Percentiles rank a stretch among this genome's conserved stretches.
These are phyloP conservation scores for Cyanidioschyzon merolae DNA, from an alignment of 23 red algal species.

Conservation along the genomic window DNA sequence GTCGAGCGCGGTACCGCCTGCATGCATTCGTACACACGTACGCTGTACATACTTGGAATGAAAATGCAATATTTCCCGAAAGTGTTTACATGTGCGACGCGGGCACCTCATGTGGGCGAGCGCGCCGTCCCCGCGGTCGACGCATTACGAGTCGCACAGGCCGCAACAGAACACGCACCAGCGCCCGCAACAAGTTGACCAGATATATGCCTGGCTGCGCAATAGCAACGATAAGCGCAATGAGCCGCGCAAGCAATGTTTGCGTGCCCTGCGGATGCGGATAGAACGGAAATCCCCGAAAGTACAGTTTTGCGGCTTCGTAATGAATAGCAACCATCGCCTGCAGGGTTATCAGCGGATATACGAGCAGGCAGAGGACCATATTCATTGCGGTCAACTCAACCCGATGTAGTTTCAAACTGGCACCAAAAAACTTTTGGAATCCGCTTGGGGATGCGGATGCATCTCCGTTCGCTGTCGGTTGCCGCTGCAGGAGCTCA, in stretches of 20 bases:
- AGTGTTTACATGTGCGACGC: too few relatives aligned
- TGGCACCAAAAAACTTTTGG: constrained; percentile 40
- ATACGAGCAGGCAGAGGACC: constrained; percentile 36
- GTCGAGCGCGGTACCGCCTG: too few relatives aligned
- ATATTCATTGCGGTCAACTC: constrained; percentile 28
- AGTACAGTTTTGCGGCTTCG: constrained; percentile 49
- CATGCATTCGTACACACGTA: too few relatives aligned
- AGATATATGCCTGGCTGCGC: background rate
- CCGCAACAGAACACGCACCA: too few relatives aligned
- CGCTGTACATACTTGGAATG: too few relatives aligned
- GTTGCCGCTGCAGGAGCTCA: constrained; percentile 1
- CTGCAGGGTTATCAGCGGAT: constrained; percentile 47
- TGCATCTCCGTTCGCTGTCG: background rate
- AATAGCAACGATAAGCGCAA: constrained; percentile 4
- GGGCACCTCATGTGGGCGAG: too few relatives aligned
- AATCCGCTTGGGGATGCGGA: background rate
- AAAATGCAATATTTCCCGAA: too few relatives aligned
- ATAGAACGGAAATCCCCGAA: constrained; percentile 48
- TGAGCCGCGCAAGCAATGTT: constrained; percentile 27
- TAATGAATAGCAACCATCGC: constrained; percentile 70
- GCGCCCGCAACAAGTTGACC: too few relatives aligned
- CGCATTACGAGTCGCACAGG: too few relatives aligned
- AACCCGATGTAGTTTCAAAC: constrained; percentile 29
- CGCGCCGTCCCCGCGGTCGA: too few relatives aligned
- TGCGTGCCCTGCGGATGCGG: constrained; percentile 42